These are phyloP conservation scores for Lithospermum erythrorhizon DNA, from an alignment of 257 asterid species.

Conservation along the genomic window DNA sequence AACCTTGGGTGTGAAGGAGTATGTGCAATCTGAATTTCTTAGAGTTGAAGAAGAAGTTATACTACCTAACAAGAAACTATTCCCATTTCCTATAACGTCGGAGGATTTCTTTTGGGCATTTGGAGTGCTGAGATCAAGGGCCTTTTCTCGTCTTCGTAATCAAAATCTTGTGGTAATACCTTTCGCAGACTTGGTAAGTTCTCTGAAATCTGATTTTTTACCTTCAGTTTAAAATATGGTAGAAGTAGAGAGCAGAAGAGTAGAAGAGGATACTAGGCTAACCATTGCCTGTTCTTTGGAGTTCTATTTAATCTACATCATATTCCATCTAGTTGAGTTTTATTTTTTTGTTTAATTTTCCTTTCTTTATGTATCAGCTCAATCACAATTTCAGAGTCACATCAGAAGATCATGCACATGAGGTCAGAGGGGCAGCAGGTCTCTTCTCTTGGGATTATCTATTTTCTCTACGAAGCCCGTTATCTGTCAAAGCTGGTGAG, in stretches of 20 bases:
- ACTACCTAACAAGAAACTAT: conserved; percentile 66
- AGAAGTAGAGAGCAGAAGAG: background rate
- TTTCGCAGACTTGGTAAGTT: conserved; percentile 81
- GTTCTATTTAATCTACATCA: background rate
- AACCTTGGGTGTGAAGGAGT: conserved; percentile 77
- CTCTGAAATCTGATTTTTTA: background rate
- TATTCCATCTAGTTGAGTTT: too few relatives aligned
- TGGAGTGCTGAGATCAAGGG: conserved; percentile 91
- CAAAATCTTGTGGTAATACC: conserved; percentile 83
- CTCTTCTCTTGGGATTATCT: conserved; percentile 90
- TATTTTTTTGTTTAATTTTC: too few relatives aligned
- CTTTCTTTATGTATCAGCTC: conserved; percentile 30
- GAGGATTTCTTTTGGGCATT: conserved; percentile 97
- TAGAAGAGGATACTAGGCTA: background rate
- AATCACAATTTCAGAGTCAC: conserved; percentile 75
- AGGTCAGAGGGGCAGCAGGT: conserved; percentile 82
- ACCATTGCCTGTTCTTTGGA: background rate
- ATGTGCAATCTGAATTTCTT: conserved; percentile 57
- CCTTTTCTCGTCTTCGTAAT: conserved; percentile 69
- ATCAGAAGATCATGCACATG: conserved; percentile 83
- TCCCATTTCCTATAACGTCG: conserved; percentile 56
- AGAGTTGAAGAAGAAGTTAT: conserved; percentile 64
- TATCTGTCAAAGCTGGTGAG: conserved; percentile 71
- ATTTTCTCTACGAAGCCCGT: conserved; percentile 67
- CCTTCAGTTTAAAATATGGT: background rate